A percentile compares a stretch with the other conserved stretches of the same genome.
phyloP scores from a whole-genome alignment of 176 grass and related monocot species.

The Oryza meyeriana region DNA sequence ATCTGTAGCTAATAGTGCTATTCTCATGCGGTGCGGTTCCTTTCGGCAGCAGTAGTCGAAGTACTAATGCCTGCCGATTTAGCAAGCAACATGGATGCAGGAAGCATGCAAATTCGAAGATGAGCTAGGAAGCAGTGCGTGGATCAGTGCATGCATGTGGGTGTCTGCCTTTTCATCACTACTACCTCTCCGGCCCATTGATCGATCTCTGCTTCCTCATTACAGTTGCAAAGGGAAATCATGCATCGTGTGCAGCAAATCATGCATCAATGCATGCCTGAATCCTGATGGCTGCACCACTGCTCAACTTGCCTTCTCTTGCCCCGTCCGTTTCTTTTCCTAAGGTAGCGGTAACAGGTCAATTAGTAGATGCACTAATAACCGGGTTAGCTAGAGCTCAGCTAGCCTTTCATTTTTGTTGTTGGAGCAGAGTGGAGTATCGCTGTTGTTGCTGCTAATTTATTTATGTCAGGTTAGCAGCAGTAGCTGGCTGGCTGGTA shows the following conservation, averaged over 20 bases:
- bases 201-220: neutral
- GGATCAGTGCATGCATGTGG: neutral
- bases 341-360: neutral
- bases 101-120: neutral
- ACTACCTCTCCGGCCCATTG: neutral
- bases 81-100: neutral
- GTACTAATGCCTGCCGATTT: neutral
- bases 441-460: neutral
- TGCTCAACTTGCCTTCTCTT: no score
- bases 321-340: neutral
- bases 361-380: slow-evolving; percentile 17
- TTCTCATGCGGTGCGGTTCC: neutral
- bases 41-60: neutral
- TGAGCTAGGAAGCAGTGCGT: neutral
- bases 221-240: neutral
- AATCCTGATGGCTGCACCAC: no score
- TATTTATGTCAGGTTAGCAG: neutral
- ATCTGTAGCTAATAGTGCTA: neutral
- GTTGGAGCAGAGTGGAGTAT: neutral
- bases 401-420: neutral
- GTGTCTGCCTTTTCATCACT: neutral
- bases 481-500: neutral
- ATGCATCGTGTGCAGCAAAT: neutral
- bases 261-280: neutral
- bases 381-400: neutral